phyloP scores from a whole-genome alignment of 208 protist genomes.

The Leishmania tropica region DNA sequence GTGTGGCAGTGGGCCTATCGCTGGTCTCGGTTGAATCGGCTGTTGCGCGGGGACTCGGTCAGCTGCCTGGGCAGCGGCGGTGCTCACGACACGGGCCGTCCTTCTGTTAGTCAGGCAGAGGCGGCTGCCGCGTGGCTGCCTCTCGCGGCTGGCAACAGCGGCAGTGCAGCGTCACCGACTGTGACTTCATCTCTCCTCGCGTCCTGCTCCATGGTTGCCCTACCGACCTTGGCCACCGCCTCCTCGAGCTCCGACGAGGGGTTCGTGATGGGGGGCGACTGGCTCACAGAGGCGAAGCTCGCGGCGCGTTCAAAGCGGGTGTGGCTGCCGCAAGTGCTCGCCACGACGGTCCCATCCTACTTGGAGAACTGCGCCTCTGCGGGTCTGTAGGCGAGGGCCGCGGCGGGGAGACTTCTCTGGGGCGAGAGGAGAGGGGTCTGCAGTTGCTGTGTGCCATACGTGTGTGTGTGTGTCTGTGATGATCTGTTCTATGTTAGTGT shows the following conservation, averaged over 20 bases:
- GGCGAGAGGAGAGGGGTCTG: not conserved
- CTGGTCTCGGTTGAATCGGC: constrained; percentile 47
- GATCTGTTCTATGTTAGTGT: not conserved
- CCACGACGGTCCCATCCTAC: constrained; percentile 20
- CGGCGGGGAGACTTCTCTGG: not conserved
- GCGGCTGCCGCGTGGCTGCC: constrained; percentile 32
- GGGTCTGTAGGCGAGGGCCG: not conserved
- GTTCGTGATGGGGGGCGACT: constrained; percentile 30
- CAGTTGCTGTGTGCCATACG: not conserved
- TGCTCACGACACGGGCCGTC: not conserved
- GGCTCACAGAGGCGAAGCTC: constrained; percentile 26
- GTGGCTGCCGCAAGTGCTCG: constrained; percentile 25
- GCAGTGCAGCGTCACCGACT: not conserved
- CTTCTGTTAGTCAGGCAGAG: constrained; percentile 4
- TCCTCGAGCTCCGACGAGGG: constrained; percentile 31
- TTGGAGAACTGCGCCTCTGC: constrained; percentile 26
- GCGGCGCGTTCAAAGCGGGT: constrained; percentile 30
- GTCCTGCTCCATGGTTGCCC: not conserved
- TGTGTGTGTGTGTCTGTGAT: not conserved
- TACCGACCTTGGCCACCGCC: constrained; percentile 9
- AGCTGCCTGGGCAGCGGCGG: not conserved
- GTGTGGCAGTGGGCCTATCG: constrained; percentile 88
- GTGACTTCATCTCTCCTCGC: not conserved
- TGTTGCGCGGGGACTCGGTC: constrained; percentile 2
- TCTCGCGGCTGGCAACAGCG: not conserved